phyloP scores from a whole-genome alignment of 2,329 filamentous ascomycete genomes.

The Colletotrichum gloeosporioides region DNA sequence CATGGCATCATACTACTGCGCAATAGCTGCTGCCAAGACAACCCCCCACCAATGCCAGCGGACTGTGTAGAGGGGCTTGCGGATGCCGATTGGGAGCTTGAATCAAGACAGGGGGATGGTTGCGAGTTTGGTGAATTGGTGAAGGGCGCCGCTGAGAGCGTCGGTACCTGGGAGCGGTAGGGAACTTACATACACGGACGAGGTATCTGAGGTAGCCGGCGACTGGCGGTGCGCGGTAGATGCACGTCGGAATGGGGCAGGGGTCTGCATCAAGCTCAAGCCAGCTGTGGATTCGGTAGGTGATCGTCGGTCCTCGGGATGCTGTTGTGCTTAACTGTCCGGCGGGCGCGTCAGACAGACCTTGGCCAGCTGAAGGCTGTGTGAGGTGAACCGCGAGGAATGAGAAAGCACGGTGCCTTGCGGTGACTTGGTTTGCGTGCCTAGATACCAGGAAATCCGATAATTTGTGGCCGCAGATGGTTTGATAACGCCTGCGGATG shows the following conservation, averaged over 20 bases:
- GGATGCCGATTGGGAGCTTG: conserved; percentile 20
- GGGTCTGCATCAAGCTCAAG: conserved; percentile 23
- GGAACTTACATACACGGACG: neutral
- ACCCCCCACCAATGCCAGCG: conserved; percentile 17
- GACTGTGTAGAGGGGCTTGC: conserved; percentile 15
- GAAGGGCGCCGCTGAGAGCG: neutral
- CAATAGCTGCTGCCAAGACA: conserved; percentile 19
- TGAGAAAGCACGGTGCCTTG: neutral
- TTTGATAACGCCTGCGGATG: neutral
- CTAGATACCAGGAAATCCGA: neutral
- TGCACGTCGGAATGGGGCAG: conserved; percentile 10
- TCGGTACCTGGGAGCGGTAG: neutral
- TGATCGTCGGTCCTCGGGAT: conserved; percentile 18
- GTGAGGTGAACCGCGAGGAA: neutral
- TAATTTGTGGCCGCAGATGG: neutral
- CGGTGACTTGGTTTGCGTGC: neutral
- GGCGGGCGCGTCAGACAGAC: conserved; percentile 6
- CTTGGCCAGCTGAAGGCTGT: conserved; percentile 14
- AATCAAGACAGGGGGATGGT: conserved; percentile 5
- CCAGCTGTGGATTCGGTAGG: conserved; percentile 17
- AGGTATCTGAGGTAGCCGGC: neutral
- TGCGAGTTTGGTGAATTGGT: neutral
- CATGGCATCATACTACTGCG: conserved; percentile 23
- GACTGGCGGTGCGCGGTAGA: conserved; percentile 2
- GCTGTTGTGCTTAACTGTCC: conserved; percentile 9